A percentile compares a stretch with the other conserved stretches of the same genome.
Evolutionary conservation across 345 rosid genomes (phyloP).

Genomic region (Citrus unshiu): DNA sequence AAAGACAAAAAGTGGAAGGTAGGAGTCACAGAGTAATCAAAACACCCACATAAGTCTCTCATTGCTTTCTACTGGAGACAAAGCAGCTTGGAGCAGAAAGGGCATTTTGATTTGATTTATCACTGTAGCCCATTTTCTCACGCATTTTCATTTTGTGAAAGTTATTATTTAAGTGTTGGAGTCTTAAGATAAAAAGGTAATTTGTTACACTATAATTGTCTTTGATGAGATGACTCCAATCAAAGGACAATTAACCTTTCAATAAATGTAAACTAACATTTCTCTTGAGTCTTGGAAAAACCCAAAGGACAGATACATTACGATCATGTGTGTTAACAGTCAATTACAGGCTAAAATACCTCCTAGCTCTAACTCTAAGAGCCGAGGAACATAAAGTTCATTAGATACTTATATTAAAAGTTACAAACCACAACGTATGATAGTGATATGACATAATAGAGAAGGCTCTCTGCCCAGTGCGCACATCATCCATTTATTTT

Average conservation of each 20-base stretch:
- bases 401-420: background rate
- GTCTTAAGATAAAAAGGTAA: background rate
- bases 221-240: background rate
- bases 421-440: background rate
- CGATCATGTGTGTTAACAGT: background rate
- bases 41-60: background rate
- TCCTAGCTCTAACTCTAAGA: background rate
- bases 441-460: slow-evolving; percentile 9
- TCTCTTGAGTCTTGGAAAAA: background rate
- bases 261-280: background rate
- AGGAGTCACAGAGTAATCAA: background rate
- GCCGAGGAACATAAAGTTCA: background rate
- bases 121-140: background rate
- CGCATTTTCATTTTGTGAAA: background rate
- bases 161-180: background rate
- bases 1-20: slow-evolving; percentile 21
- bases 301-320: background rate
- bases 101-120: slow-evolving; percentile 30
- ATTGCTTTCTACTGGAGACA: slow-evolving; percentile 15
- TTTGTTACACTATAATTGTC: background rate
- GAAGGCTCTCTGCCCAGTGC: slow-evolving; percentile 33
- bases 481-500: background rate
- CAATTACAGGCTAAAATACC: background rate
- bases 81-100: slow-evolving; percentile 4
- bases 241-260: background rate